Conservation (phyloP, 2,329 filamentous ascomycete genomes). For the Nemania sp. region DNA sequence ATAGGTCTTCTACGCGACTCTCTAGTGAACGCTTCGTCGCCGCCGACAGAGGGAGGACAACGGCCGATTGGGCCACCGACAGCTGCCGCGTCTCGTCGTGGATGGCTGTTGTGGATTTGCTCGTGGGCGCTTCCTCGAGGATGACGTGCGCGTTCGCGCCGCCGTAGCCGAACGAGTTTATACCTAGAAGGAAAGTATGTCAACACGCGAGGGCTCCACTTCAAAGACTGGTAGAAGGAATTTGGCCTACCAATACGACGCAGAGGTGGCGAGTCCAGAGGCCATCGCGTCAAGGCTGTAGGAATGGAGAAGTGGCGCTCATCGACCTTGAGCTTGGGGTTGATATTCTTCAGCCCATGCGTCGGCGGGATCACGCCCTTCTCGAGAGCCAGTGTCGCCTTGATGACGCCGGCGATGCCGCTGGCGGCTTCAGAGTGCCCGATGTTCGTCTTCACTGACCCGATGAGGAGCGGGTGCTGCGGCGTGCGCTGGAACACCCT, state of each 20-base stretch:
- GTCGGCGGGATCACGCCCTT: conserved; percentile 21
- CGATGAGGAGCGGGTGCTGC: too few relatives aligned
- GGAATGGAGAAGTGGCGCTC: too few relatives aligned
- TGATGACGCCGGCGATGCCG: conserved; percentile 27
- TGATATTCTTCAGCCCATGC: too few relatives aligned
- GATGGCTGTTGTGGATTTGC: not conserved
- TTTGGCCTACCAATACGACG: too few relatives aligned
- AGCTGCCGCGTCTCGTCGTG: not conserved
- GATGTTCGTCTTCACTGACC: conserved; percentile 20
- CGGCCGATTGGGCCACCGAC: not conserved
- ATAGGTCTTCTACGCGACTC: not conserved
- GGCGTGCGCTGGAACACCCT: too few relatives aligned
- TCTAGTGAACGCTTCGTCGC: too few relatives aligned
- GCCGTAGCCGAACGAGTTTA: conserved; percentile 15
- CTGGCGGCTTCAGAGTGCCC: conserved; percentile 31
- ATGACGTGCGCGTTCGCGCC: conserved; percentile 7
- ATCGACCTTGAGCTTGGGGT: not conserved
- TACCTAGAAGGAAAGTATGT: too few relatives aligned
- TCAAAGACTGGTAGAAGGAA: too few relatives aligned
- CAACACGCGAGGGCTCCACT: too few relatives aligned
- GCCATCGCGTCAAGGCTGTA: too few relatives aligned
- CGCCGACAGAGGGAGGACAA: too few relatives aligned
- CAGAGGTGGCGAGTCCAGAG: too few relatives aligned
- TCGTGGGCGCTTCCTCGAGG: not conserved
- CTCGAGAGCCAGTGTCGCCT: conserved; percentile 21